Base-by-base conservation (phyloP, 2,329 filamentous ascomycete species). In the Tolypocladium inflatum region DNA sequence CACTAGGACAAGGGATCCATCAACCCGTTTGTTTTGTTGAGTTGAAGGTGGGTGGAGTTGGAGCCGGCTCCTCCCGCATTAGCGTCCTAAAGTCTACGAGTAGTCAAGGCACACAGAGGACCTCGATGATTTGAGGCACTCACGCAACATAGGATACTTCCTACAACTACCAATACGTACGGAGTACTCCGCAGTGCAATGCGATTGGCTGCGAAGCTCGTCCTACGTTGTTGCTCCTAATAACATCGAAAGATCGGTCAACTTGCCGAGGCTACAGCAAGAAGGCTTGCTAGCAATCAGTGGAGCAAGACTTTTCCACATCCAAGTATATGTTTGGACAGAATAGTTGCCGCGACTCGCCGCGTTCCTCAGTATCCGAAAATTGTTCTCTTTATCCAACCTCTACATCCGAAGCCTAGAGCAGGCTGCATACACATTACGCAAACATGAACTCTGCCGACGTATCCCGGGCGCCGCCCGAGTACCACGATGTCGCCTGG, bases 401-500 rank as follows among this genome's bases (percentile, higher is more conserved):
- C 8, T 43, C 19, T 21, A 21, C 41, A 11, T 17, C 41, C 41
- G 19, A 19, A 43, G n/a, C 26, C 4, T 6, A 4, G 30, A 30
- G 15, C 15, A 19, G 7, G 15, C 45, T 10, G 2, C 26, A 50
- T 0, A 19, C 26, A 19, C 23, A 3, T 15, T 7, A 9, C 39
- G 17, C n/a, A 26, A 35, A 21, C 9, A 54, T 54, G 50, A 53
- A 54, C 33, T 26, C 33, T 2, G 50, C 51, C 3, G 23, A 57
- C 9, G 19, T 23, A 2, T 57, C 56, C 4, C 30, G 21, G 51
- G 56, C 56, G 8, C 56, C 56, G 13, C 50, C 56, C 15, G 56
- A 53, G 35, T 57, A 57, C 3, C 50, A 57, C 19, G 30, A 43
- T 26, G 56, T 57, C 4, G 56, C 51, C 50, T 57, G 56, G 56